Evolutionary conservation across 176 grass and related monocot genomes (phyloP).

Genomic region (Eragrostis curvula): DNA sequence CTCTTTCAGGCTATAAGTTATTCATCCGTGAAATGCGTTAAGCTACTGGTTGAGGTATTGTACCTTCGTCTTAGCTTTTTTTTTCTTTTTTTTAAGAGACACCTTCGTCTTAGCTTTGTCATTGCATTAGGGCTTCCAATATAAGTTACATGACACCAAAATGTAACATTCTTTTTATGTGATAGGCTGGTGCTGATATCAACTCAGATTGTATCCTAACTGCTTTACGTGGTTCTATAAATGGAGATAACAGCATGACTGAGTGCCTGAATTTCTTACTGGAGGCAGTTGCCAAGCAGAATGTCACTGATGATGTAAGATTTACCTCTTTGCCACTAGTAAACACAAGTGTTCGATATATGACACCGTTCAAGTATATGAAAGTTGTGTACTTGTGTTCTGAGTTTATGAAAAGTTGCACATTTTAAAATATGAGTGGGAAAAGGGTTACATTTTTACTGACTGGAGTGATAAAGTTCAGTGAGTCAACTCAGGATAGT

Average conservation of each 20-base stretch:
- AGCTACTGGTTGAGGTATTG: constrained; percentile 45
- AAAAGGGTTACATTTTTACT: too few species aligned
- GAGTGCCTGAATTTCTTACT: constrained; percentile 36
- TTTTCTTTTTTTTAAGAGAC: neutral
- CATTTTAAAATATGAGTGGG: too few species aligned
- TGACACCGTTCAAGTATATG: too few species aligned
- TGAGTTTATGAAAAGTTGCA: neutral
- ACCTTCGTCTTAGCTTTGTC: neutral
- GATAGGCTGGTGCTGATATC: constrained; percentile 44
- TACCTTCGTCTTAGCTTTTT: neutral
- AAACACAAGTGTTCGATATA: neutral
- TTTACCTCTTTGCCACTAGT: constrained; percentile 5
- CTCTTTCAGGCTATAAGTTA: constrained; percentile 39
- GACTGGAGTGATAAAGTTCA: too few species aligned
- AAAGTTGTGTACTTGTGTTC: too few species aligned
- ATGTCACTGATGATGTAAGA: constrained; percentile 29
- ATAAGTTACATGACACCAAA: neutral
- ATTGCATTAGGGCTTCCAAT: too few species aligned
- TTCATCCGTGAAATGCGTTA: constrained; percentile 35
- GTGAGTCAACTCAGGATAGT: too few species aligned
- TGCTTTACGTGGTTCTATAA: constrained; percentile 5
- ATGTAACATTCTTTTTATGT: constrained; percentile 8
- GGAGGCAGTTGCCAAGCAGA: neutral
- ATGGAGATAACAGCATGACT: constrained; percentile 18
- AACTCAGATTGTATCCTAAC: constrained; percentile 37